phyloP scores from a whole-genome alignment of 129 eudicot genomes.

The Lactuca sativa region DNA sequence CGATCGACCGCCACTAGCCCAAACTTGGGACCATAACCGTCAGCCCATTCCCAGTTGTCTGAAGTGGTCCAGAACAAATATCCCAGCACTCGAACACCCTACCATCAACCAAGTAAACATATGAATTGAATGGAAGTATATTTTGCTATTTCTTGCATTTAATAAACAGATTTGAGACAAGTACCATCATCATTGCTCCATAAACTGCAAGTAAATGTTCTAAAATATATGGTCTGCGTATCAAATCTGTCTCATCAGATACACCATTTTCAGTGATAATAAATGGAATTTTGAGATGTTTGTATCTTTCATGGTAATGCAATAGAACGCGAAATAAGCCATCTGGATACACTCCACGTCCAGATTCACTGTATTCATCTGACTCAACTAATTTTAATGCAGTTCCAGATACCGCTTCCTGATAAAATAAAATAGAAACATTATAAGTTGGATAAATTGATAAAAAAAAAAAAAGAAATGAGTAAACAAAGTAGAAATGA shows the following conservation, averaged over 20 bases:
- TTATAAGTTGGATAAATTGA: background rate
- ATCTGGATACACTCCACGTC: constrained; percentile 97
- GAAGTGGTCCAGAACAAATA: constrained; percentile 98
- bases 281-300: constrained; percentile 73
- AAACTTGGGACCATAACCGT: constrained; percentile 97
- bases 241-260: constrained; percentile 91
- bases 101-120: background rate
- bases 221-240: constrained; percentile 76
- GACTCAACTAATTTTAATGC: constrained; percentile 76
- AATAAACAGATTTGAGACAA: background rate
- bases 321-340: constrained; percentile 83
- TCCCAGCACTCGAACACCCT: constrained; percentile 92
- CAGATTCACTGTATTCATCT: constrained; percentile 96
- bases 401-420: constrained; percentile 83
- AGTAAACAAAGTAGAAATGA: constrained; percentile 16
- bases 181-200: constrained; percentile 92
- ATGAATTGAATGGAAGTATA: background rate
- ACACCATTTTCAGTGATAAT: constrained; percentile 91
- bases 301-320: constrained; percentile 89
- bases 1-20: constrained; percentile 99
- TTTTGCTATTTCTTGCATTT: background rate
- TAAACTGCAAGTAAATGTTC: constrained; percentile 89
- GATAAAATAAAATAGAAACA: constrained; percentile 27
- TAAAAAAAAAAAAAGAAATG: too few species aligned
- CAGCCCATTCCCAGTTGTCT: constrained; percentile 99